Base-by-base conservation (phyloP, 345 rosid genomes). In the Eucalyptus cloeziana region DNA sequence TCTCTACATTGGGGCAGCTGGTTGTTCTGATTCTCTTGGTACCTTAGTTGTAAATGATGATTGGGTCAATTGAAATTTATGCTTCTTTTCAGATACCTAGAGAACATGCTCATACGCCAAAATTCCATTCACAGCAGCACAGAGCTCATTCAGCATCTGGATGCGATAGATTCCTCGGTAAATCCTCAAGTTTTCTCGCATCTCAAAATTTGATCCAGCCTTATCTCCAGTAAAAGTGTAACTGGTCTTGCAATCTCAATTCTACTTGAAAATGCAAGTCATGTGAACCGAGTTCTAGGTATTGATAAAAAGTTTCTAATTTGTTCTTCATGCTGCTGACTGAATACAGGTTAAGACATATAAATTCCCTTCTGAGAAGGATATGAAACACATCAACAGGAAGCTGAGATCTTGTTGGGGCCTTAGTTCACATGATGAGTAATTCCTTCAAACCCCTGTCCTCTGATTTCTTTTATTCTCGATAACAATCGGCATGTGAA, bases 351-450 rank as follows among this genome's bases (percentile, higher is more conserved):
- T 94, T 45, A 92, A 87, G 88, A 93, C 90, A 81, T 95, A 94
- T 88, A 95, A 95, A 89, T 94, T 92, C 91, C 99, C 99, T 87
- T 93, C 97, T 45, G 99, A 98, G 56, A 96, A 96, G 92, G 99
- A 98, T 92, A 95, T 98, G 99, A 98, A 95, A 93, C 97, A 98
- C 94, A 97, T 97, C 64, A 96, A 96, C 88, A 92, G 99, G 91
- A 98, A 98, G 91, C 94, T 97, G 86, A 96, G 95, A 90, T 98
- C 99, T 85, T 97, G 99, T 90, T 95, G 96, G 96, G 97, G 98
- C 83, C 97, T 96, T 88, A 90, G 94, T 90, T 95, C 96, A 50
- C 95, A 93, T 51, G 99, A 96, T 43, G 98, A 96, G 99, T 97
- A 95, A 81, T 90, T 91, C 44, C 86, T 85, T 10, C 31, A 86